Base-by-base conservation (phyloP, 2,329 filamentous ascomycete species). In the Alternaria consortialis region DNA sequence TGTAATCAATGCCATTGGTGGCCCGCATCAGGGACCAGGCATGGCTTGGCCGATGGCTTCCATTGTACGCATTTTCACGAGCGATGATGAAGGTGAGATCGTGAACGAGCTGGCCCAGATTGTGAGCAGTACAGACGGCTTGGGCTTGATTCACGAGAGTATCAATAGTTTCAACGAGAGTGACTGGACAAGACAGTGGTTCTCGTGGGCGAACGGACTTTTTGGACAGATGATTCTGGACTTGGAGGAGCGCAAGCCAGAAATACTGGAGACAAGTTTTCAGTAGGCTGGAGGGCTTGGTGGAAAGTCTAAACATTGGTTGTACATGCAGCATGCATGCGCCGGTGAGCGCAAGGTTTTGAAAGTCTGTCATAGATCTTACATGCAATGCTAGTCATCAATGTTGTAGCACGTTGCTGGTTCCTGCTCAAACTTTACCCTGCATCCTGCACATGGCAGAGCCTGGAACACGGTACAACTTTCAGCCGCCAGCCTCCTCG, bases 101-200 rank as follows among this genome's bases (percentile, higher is more conserved):
- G 74, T 71, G 7, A 74, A 73, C 13, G 77, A 82, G 66, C 61
- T 85, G 61, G 71, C 71, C 62, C 74, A 81, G 70, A 78, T 85
- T 56, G 70, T 85, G 27, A 79, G 78, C 58, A 82, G 77, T 43
- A 85, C 83, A 5, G 81, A 79, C 68, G 79, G 82, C 5, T 69
- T 84, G 29, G 84, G 84, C 0, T 65, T 85, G 69, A 81, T 85
- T 20, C 84, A 85, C 62, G 83, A 85, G 74, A 84, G 82, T 58
- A 79, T 85, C 62, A 83, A 83, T 62, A 79, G 76, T n/a, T 84
- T 80, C 64, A 81, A 84, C 62, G 69, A 70, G 32, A 77, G 67
- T 15, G 73, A 81, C 59, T 85, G 80, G 78, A 83, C 83, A 27
- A 77, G 84, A 60, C 82, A 83, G 61, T 85, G 83, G 75, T 84